Evolutionary conservation across 768 basidiomycete species (phyloP).

Genomic region (Phylloporus scabripes): DNA sequence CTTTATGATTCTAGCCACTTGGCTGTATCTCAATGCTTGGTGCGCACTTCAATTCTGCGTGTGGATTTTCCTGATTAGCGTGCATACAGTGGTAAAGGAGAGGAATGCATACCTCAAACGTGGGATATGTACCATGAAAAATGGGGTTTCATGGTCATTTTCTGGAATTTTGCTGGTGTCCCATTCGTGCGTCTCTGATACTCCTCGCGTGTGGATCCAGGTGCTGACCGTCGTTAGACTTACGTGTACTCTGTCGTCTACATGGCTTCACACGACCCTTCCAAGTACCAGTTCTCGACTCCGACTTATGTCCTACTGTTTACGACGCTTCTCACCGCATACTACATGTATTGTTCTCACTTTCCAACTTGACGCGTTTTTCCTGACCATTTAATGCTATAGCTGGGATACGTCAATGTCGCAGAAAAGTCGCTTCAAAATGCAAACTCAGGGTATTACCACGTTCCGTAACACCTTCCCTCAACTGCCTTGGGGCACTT

Average conservation of each 20-base stretch:
- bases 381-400: slow-evolving; percentile 2
- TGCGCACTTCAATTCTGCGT: slow-evolving; percentile 26
- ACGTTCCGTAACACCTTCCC: slow-evolving; percentile 90
- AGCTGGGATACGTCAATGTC: slow-evolving; percentile 95
- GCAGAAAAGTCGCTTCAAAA: slow-evolving; percentile 96
- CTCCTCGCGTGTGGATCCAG: neutral
- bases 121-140: slow-evolving; percentile 99
- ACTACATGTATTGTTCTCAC: slow-evolving; percentile 63
- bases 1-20: slow-evolving; percentile 93
- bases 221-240: slow-evolving; percentile 44
- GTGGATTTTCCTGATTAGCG: neutral
- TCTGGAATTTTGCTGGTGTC: slow-evolving; percentile 95
- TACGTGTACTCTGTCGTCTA: slow-evolving; percentile 97
- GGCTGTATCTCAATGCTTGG: slow-evolving; percentile 97
- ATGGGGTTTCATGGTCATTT: slow-evolving; percentile 98
- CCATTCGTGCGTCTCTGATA: slow-evolving; percentile 62
- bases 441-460: slow-evolving; percentile 88
- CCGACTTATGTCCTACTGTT: slow-evolving; percentile 68
- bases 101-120: slow-evolving; percentile 92
- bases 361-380: neutral
- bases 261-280: slow-evolving; percentile 93
- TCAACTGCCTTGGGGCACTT: slow-evolving; percentile 74
- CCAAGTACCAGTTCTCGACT: slow-evolving; percentile 81
- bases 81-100: slow-evolving; percentile 69
- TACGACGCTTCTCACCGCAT: slow-evolving; percentile 70